Evolutionary conservation across 2,329 filamentous ascomycete species (phyloP).

Genomic region (Teratosphaeriaceae sp.): DNA sequence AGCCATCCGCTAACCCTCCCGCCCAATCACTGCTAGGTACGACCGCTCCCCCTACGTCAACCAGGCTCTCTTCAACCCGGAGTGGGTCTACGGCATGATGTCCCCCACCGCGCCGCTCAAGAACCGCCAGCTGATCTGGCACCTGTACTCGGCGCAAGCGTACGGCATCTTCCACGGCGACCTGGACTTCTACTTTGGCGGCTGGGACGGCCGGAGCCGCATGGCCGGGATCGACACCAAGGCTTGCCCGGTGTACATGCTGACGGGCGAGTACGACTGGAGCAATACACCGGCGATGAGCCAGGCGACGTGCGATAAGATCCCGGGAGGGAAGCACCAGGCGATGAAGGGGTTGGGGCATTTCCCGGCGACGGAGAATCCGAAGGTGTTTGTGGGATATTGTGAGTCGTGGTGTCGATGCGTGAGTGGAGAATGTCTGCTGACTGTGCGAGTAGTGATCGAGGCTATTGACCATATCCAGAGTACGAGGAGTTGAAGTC

Average conservation of each 20-base stretch:
- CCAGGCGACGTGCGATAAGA: constrained; percentile 42
- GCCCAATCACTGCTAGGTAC: constrained; percentile 27
- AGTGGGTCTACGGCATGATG: constrained; percentile 47
- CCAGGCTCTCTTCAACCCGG: constrained; percentile 38
- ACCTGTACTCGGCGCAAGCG: constrained; percentile 43
- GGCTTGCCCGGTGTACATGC: constrained; percentile 45
- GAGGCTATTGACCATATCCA: constrained; percentile 30
- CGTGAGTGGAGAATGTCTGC: background rate
- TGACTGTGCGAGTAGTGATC: constrained; percentile 16
- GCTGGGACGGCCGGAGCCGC: constrained; percentile 40
- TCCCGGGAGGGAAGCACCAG: constrained; percentile 38
- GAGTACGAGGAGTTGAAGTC: no score
- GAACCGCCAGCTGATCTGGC: constrained; percentile 46
- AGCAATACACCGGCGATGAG: constrained; percentile 42
- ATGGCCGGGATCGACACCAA: constrained; percentile 42
- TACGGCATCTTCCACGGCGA: constrained; percentile 49
- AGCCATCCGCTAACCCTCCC: background rate
- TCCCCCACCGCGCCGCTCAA: constrained; percentile 38
- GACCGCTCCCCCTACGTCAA: constrained; percentile 44
- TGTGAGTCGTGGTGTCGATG: constrained; percentile 12
- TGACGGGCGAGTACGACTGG: constrained; percentile 46
- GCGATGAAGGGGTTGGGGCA: constrained; percentile 42
- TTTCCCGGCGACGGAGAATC: constrained; percentile 42
- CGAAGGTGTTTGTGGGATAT: constrained; percentile 26
- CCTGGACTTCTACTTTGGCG: constrained; percentile 24